These are phyloP conservation scores for Pleomassaria siparia DNA, from an alignment of 2,329 filamentous ascomycete species.

Conservation along the genomic window DNA sequence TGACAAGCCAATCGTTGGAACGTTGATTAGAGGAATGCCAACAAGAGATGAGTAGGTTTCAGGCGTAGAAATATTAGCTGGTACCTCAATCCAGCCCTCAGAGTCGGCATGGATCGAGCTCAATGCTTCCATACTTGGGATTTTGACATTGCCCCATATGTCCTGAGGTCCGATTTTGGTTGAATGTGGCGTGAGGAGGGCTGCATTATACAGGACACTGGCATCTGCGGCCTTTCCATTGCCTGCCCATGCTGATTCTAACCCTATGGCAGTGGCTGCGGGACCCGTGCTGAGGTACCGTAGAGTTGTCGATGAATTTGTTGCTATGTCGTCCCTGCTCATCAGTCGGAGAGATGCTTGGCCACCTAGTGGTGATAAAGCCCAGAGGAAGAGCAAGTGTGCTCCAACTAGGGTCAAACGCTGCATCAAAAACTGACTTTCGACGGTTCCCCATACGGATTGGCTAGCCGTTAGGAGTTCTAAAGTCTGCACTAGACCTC, in stretches of 20 bases:
- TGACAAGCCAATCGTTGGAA: constrained; percentile 2
- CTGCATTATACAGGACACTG: constrained; percentile 27
- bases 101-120: constrained; percentile 9
- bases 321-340: constrained; percentile 7
- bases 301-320: constrained; percentile 10
- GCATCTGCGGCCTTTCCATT: constrained; percentile 22
- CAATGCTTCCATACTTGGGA: constrained; percentile 24
- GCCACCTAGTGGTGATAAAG: constrained; percentile 40
- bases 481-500: constrained; percentile 22
- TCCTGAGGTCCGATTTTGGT: constrained; percentile 30
- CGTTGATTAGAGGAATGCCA: constrained; percentile 30
- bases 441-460: constrained; percentile 40
- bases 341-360: constrained; percentile 40
- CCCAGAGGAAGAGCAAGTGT: constrained; percentile 38
- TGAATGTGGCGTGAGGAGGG: constrained; percentile 22
- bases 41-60: constrained; percentile 33
- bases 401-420: constrained; percentile 32
- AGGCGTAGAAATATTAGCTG: constrained; percentile 9
- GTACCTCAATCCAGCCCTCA: constrained; percentile 26
- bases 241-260: constrained; percentile 15
- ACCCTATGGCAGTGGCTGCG: constrained; percentile 14
- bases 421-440: constrained; percentile 36
- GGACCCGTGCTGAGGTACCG: constrained; percentile 35
- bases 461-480: constrained; percentile 41
- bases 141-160: constrained; percentile 40